A percentile compares a stretch with the other conserved stretches of the same genome.
These are phyloP conservation scores for Cicer yamashitae DNA, from an alignment of 306 rosid species.

Conservation along the genomic window DNA sequence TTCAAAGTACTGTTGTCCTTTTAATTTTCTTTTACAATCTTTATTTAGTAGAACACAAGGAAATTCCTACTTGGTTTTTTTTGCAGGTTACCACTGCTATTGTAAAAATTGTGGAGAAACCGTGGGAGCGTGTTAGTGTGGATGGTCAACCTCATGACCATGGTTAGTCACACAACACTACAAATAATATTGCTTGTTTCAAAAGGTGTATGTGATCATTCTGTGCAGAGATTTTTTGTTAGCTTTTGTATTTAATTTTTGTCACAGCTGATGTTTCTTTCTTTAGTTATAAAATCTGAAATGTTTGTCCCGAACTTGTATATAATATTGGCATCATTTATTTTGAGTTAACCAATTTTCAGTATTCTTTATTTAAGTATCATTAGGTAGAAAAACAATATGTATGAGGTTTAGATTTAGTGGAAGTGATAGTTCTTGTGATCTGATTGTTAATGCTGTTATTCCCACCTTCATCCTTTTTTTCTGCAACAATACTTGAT, in stretches of 20 bases:
- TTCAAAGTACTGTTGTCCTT: neutral
- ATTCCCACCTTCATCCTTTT: neutral
- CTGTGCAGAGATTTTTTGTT: neutral
- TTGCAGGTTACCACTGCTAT: conserved; percentile 77
- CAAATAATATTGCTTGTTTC: conserved; percentile 13
- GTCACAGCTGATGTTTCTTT: conserved; percentile 6
- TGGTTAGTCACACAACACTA: conserved; percentile 61
- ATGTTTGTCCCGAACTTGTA: conserved; percentile 18
- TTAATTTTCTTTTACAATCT: neutral
- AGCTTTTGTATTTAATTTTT: conserved; percentile 12
- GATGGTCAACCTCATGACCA: conserved; percentile 85
- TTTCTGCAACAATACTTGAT: conserved; percentile 6
- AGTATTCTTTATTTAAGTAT: neutral
- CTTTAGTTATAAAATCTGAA: conserved; percentile 9
- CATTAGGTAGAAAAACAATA: neutral
- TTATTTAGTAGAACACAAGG: conserved; percentile 26
- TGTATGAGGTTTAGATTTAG: neutral
- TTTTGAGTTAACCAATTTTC: neutral
- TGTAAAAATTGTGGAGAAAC: conserved; percentile 84
- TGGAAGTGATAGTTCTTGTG: neutral
- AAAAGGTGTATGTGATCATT: neutral
- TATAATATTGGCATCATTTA: neutral
- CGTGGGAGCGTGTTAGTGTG: conserved; percentile 84
- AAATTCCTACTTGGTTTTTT: conserved; percentile 14
- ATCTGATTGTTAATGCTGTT: conserved; percentile 15